Percentiles rank a stretch among this genome's conserved stretches.
phyloP scores from a whole-genome alignment of 169 alveolate genomes.

The Prorocentrum cordatum region DNA sequence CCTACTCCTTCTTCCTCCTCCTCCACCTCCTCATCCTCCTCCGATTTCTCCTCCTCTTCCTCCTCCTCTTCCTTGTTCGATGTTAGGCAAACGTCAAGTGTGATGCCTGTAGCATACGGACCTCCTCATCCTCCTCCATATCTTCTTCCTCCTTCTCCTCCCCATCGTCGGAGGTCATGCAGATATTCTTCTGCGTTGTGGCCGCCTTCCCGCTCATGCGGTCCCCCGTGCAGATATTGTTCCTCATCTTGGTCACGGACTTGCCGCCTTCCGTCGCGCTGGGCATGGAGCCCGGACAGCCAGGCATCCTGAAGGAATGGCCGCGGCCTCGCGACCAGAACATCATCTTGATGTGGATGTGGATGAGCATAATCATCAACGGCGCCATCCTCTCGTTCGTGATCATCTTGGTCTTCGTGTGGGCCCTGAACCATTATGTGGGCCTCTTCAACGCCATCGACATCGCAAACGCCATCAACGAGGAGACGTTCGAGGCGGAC shows the following conservation, averaged over 20 bases:
- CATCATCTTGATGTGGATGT: not conserved
- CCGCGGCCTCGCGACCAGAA: too few species aligned
- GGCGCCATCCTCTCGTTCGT: not conserved
- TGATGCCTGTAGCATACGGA: too few species aligned
- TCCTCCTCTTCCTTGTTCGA: too few species aligned
- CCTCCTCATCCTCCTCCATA: too few species aligned
- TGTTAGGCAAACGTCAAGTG: too few species aligned
- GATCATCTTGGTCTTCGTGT: not conserved
- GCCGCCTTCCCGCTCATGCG: constrained; percentile 24
- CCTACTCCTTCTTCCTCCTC: too few species aligned
- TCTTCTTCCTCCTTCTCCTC: too few species aligned
- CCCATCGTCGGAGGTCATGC: too few species aligned
- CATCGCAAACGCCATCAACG: not conserved
- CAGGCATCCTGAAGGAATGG: constrained; percentile 26
- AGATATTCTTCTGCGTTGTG: constrained; percentile 40
- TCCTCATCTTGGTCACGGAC: constrained; percentile 85
- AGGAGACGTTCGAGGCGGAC: too few species aligned
- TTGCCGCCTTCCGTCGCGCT: constrained; percentile 92
- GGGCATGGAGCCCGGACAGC: constrained; percentile 86
- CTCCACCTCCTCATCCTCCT: too few species aligned
- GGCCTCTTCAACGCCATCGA: not conserved
- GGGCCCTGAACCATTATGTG: not conserved
- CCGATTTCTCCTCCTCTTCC: too few species aligned
- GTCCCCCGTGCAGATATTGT: constrained; percentile 77
- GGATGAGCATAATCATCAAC: not conserved